Evolutionary conservation across 2,329 filamentous ascomycete genomes (phyloP).

Genomic region (Trichoderma afroharzianum): DNA sequence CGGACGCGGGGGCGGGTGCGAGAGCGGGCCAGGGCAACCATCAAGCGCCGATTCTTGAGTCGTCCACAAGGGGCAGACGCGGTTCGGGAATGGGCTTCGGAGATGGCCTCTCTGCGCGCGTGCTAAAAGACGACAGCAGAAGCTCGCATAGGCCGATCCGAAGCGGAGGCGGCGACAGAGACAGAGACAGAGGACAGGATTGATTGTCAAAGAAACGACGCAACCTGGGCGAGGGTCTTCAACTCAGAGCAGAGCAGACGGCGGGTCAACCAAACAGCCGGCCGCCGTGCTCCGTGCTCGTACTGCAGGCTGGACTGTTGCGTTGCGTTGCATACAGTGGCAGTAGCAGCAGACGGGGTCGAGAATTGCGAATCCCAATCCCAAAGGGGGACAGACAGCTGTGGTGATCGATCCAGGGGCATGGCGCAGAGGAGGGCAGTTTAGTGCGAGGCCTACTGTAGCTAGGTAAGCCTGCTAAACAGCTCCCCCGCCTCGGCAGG

Average conservation of each 20-base stretch:
- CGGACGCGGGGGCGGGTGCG: neutral
- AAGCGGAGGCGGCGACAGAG: constrained; percentile 2
- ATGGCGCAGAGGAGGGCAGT: neutral
- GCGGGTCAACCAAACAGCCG: constrained; percentile 10
- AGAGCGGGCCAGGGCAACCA: constrained; percentile 10
- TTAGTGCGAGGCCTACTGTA: neutral
- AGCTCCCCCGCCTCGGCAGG: neutral
- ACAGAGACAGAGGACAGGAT: neutral
- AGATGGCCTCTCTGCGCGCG: constrained; percentile 2
- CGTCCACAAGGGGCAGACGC: neutral
- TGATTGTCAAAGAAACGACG: constrained; percentile 1
- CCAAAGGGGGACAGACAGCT: neutral
- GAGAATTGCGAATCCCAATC: constrained; percentile 1
- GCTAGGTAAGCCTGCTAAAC: neutral
- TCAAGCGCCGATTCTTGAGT: neutral
- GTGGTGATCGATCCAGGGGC: constrained; percentile 6
- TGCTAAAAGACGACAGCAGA: constrained; percentile 1
- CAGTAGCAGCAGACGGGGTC: neutral
- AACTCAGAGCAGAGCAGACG: neutral
- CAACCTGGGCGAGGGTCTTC: neutral
- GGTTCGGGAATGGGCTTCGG: constrained; percentile 1
- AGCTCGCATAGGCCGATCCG: neutral
- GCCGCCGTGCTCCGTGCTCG: constrained; percentile 9
- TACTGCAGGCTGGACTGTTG: neutral
- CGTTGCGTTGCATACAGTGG: neutral